Percentiles rank a stretch among this genome's conserved stretches.
phyloP scores from a whole-genome alignment of 371 early-diverging fungal genomes.

The Batkoa obscura region DNA sequence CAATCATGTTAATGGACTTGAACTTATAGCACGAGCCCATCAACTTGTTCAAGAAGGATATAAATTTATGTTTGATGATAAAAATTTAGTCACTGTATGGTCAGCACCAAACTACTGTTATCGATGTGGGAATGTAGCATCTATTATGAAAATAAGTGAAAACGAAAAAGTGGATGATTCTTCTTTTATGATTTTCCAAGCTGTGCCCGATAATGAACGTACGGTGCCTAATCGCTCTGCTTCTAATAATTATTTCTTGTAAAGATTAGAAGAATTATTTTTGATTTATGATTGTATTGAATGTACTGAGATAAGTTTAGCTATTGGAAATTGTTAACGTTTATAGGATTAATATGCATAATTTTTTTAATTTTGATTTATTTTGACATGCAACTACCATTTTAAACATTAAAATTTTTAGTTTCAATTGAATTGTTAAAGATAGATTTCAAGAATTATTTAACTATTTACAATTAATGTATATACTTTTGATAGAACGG shows the following conservation, averaged over 20 bases:
- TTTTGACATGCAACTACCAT: too few relatives aligned
- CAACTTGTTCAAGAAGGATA: constrained; percentile 94
- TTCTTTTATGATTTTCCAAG: constrained; percentile 86
- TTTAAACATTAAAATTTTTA: too few relatives aligned
- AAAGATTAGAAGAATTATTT: not conserved
- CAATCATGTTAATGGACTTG: constrained; percentile 88
- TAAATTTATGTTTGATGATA: constrained; percentile 92
- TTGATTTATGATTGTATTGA: too few relatives aligned
- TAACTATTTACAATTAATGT: too few relatives aligned
- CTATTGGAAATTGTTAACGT: too few relatives aligned
- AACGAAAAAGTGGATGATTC: constrained; percentile 57
- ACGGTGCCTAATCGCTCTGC: constrained; percentile 16
- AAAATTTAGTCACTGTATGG: constrained; percentile 97
- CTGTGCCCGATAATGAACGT: constrained; percentile 79
- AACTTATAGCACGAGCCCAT: constrained; percentile 89
- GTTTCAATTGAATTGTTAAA: too few relatives aligned
- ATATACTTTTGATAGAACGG: too few relatives aligned
- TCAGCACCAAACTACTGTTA: constrained; percentile 99
- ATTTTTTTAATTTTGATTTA: too few relatives aligned
- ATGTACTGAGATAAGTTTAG: too few relatives aligned
- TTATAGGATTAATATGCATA: too few relatives aligned
- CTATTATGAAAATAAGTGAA: constrained; percentile 92
- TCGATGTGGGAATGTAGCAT: constrained; percentile 98
- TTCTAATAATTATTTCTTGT: constrained; percentile 22
- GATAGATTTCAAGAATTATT: too few relatives aligned